A percentile compares a stretch with the other conserved stretches of the same genome.
Evolutionary conservation across 23 red algal genomes (phyloP).

Genomic region (Agarophyton chilense): DNA sequence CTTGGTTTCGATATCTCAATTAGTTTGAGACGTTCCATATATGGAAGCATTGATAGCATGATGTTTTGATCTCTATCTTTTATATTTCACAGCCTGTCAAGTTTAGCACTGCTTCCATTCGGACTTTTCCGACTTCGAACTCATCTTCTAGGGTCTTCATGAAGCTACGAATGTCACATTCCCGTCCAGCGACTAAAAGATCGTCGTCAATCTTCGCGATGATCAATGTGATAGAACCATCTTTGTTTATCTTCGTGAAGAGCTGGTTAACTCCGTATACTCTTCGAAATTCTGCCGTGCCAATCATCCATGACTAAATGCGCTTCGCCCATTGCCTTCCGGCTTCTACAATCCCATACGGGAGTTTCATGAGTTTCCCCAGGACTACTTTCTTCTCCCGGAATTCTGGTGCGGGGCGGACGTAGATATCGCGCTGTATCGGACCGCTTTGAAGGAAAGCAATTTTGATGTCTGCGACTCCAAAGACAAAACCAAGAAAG

Average conservation of each 20-base stretch:
- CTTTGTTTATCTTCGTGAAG: not conserved
- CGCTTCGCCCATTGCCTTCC: not conserved
- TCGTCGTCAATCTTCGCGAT: constrained; percentile 39
- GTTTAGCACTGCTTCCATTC: not conserved
- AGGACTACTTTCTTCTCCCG: not conserved
- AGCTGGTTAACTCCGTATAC: constrained; percentile 10
- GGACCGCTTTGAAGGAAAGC: constrained; percentile 19
- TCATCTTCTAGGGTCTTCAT: not conserved
- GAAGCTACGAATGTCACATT: not conserved
- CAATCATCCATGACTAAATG: not conserved
- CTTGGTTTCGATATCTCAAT: not conserved
- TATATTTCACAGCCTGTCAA: constrained; percentile 17
- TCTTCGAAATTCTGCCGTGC: not conserved
- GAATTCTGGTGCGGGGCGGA: constrained; percentile 1
- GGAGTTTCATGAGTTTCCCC: constrained; percentile 20
- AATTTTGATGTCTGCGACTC: not conserved
- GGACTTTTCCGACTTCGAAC: constrained; percentile 8
- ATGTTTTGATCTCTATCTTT: not conserved
- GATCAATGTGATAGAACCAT: not conserved
- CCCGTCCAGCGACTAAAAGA: not conserved
- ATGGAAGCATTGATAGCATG: not conserved
- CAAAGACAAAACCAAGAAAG: not conserved
- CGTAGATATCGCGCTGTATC: constrained; percentile 11
- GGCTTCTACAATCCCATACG: constrained; percentile 36
- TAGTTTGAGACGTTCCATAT: not conserved